Evolutionary conservation across 345 rosid genomes (phyloP).

Genomic region (Citrus medica): DNA sequence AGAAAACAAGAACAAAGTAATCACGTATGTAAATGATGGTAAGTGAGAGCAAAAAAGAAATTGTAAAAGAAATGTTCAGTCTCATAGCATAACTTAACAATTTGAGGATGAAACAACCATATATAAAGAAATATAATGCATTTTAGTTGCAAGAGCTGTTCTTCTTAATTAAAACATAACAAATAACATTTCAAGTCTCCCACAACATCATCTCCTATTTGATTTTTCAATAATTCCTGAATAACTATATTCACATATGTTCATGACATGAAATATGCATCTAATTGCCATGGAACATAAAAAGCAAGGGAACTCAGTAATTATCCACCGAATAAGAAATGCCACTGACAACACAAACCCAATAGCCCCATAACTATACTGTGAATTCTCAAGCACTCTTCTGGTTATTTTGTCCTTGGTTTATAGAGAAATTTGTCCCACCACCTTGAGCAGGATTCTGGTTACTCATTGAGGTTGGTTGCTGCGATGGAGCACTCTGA

Average conservation of each 20-base stretch:
- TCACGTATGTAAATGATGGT: background rate
- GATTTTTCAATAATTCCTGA: background rate
- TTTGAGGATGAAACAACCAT: background rate
- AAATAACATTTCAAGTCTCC: background rate
- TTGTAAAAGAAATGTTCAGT: background rate
- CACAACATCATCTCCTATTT: background rate
- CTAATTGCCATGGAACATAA: background rate
- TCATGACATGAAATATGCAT: background rate
- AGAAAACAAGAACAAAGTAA: background rate
- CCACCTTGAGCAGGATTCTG: conserved; percentile 14
- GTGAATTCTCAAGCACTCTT: background rate
- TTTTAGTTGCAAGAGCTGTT: background rate
- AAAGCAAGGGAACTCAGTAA: background rate
- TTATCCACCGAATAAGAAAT: background rate
- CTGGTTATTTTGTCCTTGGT: background rate
- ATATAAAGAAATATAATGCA: background rate
- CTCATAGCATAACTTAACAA: background rate
- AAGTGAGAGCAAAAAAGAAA: background rate
- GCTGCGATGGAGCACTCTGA: conserved; percentile 24
- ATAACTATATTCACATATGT: background rate
- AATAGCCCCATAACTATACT: background rate
- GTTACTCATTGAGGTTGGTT: conserved; percentile 18
- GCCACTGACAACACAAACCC: background rate
- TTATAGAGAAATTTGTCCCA: background rate
- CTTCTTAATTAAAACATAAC: background rate